A percentile compares a stretch with the other conserved stretches of the same genome.
Evolutionary conservation across 208 protist species (phyloP).

Genomic region (Leishmania martiniquensis): DNA sequence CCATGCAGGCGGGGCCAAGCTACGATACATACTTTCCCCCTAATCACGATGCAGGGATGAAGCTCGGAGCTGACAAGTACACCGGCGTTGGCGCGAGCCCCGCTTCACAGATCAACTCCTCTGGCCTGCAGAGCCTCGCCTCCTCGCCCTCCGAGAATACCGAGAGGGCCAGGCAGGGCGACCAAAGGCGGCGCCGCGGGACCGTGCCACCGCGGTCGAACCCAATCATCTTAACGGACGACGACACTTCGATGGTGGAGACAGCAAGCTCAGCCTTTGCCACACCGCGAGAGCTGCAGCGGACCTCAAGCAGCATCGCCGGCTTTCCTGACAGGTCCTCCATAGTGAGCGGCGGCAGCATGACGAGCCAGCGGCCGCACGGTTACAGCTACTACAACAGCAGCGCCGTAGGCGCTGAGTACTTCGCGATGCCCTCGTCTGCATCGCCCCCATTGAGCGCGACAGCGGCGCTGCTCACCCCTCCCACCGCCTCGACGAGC

Average conservation of each 20-base stretch:
- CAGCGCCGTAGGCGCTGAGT: background rate
- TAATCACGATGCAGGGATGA: conserved; percentile 25
- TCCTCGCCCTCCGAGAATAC: background rate
- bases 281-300: conserved; percentile 23
- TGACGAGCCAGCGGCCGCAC: conserved; percentile 25
- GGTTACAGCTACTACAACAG: conserved; percentile 35
- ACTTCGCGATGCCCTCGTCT: background rate
- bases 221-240: conserved; percentile 20
- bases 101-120: background rate
- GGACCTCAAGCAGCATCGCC: conserved; percentile 2
- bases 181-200: background rate
- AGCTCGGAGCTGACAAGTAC: conserved; percentile 28
- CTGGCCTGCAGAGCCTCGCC: conserved; percentile 19
- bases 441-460: conserved; percentile 2
- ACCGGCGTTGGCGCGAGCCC: conserved; percentile 14
- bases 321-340: conserved; percentile 13
- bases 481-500: background rate
- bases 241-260: conserved; percentile 18
- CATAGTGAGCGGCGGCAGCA: conserved; percentile 28
- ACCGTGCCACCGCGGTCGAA: background rate
- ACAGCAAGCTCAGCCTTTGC: conserved; percentile 27
- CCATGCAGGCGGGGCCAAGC: background rate
- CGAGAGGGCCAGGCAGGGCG: no score
- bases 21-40: conserved; percentile 25
- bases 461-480: background rate